phyloP scores from a whole-genome alignment of 1,139 yeast genomes.

The Suhomyces bolitotheri region DNA sequence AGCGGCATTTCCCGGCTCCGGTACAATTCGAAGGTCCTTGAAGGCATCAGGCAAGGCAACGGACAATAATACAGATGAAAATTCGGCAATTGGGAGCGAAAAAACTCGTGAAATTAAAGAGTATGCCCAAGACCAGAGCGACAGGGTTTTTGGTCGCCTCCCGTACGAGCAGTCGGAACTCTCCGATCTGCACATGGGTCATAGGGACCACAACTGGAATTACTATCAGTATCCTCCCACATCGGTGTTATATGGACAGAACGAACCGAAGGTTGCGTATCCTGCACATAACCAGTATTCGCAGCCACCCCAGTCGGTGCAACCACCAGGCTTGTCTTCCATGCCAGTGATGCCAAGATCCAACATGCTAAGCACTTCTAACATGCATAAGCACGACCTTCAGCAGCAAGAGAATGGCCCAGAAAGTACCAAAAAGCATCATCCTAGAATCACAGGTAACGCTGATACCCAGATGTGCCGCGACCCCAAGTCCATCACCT shows the following conservation, averaged over 20 bases:
- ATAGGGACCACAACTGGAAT: conserved; percentile 15
- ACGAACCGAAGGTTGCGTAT: background rate
- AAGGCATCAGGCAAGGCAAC: background rate
- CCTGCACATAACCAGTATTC: background rate
- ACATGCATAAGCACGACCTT: conserved; percentile 15
- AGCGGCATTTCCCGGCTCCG: background rate
- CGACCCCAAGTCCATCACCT: conserved; percentile 5
- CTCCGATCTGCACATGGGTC: background rate
- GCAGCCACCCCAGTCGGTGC: background rate
- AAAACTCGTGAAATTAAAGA: conserved; percentile 6
- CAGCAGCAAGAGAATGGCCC: conserved; percentile 6
- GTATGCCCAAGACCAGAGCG: conserved; percentile 10
- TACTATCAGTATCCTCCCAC: conserved; percentile 28
- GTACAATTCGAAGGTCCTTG: background rate
- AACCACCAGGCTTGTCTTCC: no score
- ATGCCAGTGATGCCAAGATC: background rate
- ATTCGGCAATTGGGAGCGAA: background rate
- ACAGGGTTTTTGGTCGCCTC: conserved; percentile 5
- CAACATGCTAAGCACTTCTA: conserved; percentile 14
- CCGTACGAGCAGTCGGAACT: background rate
- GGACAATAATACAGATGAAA: background rate
- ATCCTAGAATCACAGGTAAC: background rate
- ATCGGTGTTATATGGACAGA: conserved; percentile 24
- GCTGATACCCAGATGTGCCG: no score
- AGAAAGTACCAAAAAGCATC: background rate